A percentile compares a stretch with the other conserved stretches of the same genome.
Conservation (phyloP, 371 early-diverging fungal species). For the Circinella umbellata region DNA sequence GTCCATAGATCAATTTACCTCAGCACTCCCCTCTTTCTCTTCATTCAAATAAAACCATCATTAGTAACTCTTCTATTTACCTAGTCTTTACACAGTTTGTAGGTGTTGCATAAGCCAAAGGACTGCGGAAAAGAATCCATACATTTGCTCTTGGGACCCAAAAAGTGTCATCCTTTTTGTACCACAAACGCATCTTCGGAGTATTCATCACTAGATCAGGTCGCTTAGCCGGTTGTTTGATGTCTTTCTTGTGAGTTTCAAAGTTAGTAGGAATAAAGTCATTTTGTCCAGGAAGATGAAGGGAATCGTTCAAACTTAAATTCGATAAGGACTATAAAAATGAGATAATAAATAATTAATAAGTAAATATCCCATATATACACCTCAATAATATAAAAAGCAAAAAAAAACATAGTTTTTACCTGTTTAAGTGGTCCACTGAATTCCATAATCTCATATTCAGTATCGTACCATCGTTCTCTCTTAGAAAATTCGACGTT, state of each 20-base stretch:
- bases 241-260: slow-evolving; percentile 57
- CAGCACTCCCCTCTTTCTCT: too few relatives aligned
- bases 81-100: slow-evolving; percentile 56
- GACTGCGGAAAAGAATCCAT: slow-evolving; percentile 63
- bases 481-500: slow-evolving; percentile 52
- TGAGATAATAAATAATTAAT: too few relatives aligned
- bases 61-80: slow-evolving; percentile 4
- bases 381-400: too few relatives aligned
- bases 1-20: too few relatives aligned
- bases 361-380: too few relatives aligned
- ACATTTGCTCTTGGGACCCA: slow-evolving; percentile 79
- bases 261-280: slow-evolving; percentile 83
- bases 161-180: slow-evolving; percentile 93
- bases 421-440: slow-evolving; percentile 60
- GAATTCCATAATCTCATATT: slow-evolving; percentile 77
- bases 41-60: not conserved
- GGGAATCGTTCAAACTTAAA: slow-evolving; percentile 50
- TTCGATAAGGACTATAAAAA: slow-evolving; percentile 50
- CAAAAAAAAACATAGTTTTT: not conserved
- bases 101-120: slow-evolving; percentile 68
- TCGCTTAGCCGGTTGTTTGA: slow-evolving; percentile 33
- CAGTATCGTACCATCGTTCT: slow-evolving; percentile 85
- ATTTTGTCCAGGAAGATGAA: slow-evolving; percentile 80
- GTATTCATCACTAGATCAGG: slow-evolving; percentile 70
- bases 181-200: slow-evolving; percentile 80